These are phyloP conservation scores for Balansia obtecta DNA, from an alignment of 2,329 filamentous ascomycete genomes.

Conservation along the genomic window DNA sequence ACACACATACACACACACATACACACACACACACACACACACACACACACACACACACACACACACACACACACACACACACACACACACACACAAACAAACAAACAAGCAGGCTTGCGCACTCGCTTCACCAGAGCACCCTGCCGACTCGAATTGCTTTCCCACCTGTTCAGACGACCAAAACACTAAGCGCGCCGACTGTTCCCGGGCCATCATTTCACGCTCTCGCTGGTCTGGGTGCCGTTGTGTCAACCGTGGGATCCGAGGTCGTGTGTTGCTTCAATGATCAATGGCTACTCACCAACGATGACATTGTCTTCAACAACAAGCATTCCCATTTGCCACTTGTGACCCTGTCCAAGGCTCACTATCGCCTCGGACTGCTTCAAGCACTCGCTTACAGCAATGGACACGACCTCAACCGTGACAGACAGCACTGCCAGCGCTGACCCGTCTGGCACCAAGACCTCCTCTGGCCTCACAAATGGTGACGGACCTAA, in stretches of 20 bases:
- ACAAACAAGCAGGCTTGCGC: background rate
- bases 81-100: too few relatives aligned
- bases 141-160: background rate
- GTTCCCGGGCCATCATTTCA: background rate
- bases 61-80: too few relatives aligned
- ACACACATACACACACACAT: too few relatives aligned
- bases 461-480: conserved; percentile 1
- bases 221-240: background rate
- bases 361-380: conserved; percentile 17
- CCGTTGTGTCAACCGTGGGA: conserved; percentile 3
- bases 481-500: conserved; percentile 1
- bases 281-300: conserved; percentile 20
- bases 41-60: too few relatives aligned
- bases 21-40: too few relatives aligned
- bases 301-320: conserved; percentile 20
- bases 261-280: conserved; percentile 10
- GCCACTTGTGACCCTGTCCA: conserved; percentile 17
- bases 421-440: conserved; percentile 9
- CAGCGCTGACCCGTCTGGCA: conserved; percentile 9
- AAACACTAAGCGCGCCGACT: background rate
- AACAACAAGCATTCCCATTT: conserved; percentile 4
- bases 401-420: conserved; percentile 24
- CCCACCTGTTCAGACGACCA: background rate
- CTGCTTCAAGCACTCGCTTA: conserved; percentile 15
- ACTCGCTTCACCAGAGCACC: background rate